Evolutionary conservation across 2,329 filamentous ascomycete genomes (phyloP), one percentile per base, ranked within the genome.

Genomic region (Trichoderma sp.): DNA sequence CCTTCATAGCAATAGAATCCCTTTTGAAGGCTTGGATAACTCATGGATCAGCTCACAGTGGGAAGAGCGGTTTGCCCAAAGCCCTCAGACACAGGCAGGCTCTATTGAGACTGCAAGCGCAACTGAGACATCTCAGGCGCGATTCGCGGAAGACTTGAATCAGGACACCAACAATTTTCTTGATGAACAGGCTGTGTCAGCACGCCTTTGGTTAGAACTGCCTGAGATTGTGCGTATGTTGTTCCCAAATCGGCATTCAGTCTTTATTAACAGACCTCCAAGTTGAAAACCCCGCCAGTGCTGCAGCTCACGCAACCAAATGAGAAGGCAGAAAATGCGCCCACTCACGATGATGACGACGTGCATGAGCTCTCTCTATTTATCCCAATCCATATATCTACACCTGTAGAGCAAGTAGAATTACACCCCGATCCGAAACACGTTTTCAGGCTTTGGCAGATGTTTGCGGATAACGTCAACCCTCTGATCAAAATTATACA

Each of bases 401-500:
- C 53, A 31, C 1, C 63, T 49, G 53, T 29, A 10, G 37, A 5
- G 7, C 63, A 58, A 8, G 5, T 49, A 1, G 53, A 58, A 21
- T 6, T 91, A 75, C 89, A 91, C 72, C 91, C 92, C 0, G 82
- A 87, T 6, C 86, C 89, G 0, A 84, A 87, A 16, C 88, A 92
- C 40, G 87, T 91, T 33, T 89, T 92, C 74, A 85, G 85, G 61
- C 83, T 94, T 5, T 95, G 92, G 92, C 90, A 93, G 76, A 82
- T 87, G 11, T 94, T 90, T 72, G 81, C 93, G 5, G 88, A 92
- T 58, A 89, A 92, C 70, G 88, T 94, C 66, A 91, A 94, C 74
- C 91, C 92, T 0, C 77, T 93, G 57, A 87, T 88, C 73, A 94
- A 94, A 76, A 80, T 88, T 58, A 88, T 93, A 24, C 92, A 95